Evolutionary conservation across 2,329 filamentous ascomycete species (phyloP), one percentile per base, ranked within the genome.

Genomic region (Fusarium coicis): DNA sequence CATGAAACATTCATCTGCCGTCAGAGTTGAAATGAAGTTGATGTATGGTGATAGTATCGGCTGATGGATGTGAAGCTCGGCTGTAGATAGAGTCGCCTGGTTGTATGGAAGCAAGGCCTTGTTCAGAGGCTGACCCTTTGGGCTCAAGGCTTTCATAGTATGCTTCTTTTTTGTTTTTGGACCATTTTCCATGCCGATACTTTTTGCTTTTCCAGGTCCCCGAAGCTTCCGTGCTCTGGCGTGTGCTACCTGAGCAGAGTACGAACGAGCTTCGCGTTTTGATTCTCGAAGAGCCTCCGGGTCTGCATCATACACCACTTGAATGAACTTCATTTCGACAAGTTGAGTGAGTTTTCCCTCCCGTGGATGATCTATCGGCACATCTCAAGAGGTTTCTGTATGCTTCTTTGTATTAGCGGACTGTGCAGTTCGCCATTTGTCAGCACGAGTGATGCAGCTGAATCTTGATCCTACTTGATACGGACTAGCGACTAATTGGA

Each of bases 101-200:
- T 46, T 30, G 16, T 32, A 23, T 5, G 21, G 16, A 34, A 7
- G 7, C 7, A 44, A 11, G 14, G 5, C 21, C n/a, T 16, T 16
- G 6, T 16, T 7, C 11, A 2, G 5, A 2, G 19, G 5, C 19
- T 28, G 36, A 3, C 4, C 12, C 5, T 15, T 39, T 12, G 18
- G 10, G 2, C 14, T 23, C 2, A 5, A 19, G 4, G 7, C 2
- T 40, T n/a, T 28, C 8, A 9, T 5, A 8, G 2, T 8, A 0
- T 19, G 11, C n/a, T 14, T 34, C 8, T 34, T 34, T 10, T 50
- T 11, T 14, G 21, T 7, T 26, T 21, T 19, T 1, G 18, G 4
- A 21, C 3, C 21, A n/a, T 32, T 30, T 19, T 10, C 11, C 28
- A 10, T 5, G 2, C 0, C 7, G 10, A 7, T 23, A 1, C 19